Base-by-base conservation (phyloP, 2,329 filamentous ascomycete genomes). In the Furcasterigmium sp. region DNA sequence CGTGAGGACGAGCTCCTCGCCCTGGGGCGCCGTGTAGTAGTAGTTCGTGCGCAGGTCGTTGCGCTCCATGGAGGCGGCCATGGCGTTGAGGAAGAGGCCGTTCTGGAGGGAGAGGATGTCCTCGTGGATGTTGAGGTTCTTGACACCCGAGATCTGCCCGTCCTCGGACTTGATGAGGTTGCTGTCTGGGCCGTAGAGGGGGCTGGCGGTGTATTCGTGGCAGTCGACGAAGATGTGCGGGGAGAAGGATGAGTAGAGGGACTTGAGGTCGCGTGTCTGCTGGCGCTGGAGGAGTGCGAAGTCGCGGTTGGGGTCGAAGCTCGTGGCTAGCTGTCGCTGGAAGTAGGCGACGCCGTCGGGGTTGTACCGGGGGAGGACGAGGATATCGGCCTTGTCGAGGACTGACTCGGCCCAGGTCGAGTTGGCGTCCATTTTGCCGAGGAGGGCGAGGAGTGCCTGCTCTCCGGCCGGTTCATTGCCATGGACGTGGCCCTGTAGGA, bases 391-490 rank as follows among this genome's bases (percentile, higher is more conserved):
- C 2, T 57, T 53, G 13, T 54, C 45, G 1, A 62, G 55, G 0
- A 62, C 28, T 2, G 48, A 51, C 0, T 45, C 26, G 0, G 59
- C 58, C 59, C 59, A 62, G 10, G 53, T 51, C 0, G 51, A 39
- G 2, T 62, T 49, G 18, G 49, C 52, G 15, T 60, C 51, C 6
- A 62, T 52, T 8, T 58, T 58, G 3, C 58, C 60, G 0, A 62
- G 51, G 0, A 62, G 51, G 0, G 60, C 59, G 2, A 60, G 44
- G 0, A 59, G 45, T 0, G 59, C 54, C 20, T 62, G 54, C 20
- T 62, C 59, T 3, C 59, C 60, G 0, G 53, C 59, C 0, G 59
- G 59, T 14, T 62, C 59, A 5, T 62, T 62, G 18, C 59, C 59
- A 8, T 62, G 59, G 0, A 59, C 57, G 2, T 51, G 55, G n/a